These are phyloP conservation scores for Saccharum hybrid DNA, from an alignment of 202 grass and related monocot genomes.

Conservation along the genomic window DNA sequence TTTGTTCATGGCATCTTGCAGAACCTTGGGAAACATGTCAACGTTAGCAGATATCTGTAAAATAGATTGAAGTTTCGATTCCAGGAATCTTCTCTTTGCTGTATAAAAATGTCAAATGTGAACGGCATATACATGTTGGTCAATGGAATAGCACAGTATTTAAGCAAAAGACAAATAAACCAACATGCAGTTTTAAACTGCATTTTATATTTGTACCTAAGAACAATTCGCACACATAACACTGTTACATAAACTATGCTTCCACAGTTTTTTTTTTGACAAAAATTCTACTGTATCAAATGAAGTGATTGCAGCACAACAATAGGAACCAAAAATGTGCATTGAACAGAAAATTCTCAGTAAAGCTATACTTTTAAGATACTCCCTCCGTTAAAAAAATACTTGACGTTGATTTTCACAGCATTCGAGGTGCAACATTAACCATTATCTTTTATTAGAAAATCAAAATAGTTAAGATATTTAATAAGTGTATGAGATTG, in stretches of 20 bases:
- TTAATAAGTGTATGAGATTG: background rate
- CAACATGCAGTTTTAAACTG: background rate
- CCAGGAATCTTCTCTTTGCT: slow-evolving; percentile 78
- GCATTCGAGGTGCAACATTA: background rate
- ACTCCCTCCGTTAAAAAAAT: background rate
- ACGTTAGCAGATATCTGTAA: slow-evolving; percentile 53
- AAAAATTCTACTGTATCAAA: slow-evolving; percentile 7
- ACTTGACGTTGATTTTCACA: background rate
- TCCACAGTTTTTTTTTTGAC: background rate
- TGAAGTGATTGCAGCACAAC: slow-evolving; percentile 8
- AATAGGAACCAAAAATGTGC: background rate
- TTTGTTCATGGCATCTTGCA: slow-evolving; percentile 78
- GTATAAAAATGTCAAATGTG: slow-evolving; percentile 37
- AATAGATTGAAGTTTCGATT: slow-evolving; percentile 71
- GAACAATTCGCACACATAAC: background rate
- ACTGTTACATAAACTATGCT: background rate
- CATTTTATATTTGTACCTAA: background rate
- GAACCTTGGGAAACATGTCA: slow-evolving; percentile 66
- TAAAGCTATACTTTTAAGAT: background rate
- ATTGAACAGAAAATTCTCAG: background rate
- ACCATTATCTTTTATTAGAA: background rate
- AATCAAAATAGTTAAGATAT: background rate
- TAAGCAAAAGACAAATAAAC: slow-evolving; percentile 16
- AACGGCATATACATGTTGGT: slow-evolving; percentile 10
- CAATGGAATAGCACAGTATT: slow-evolving; percentile 19